Evolutionary conservation across 164 flowering plant species (phyloP), one percentile per base, ranked within the genome.

Genomic region (Vitis cinerea): DNA sequence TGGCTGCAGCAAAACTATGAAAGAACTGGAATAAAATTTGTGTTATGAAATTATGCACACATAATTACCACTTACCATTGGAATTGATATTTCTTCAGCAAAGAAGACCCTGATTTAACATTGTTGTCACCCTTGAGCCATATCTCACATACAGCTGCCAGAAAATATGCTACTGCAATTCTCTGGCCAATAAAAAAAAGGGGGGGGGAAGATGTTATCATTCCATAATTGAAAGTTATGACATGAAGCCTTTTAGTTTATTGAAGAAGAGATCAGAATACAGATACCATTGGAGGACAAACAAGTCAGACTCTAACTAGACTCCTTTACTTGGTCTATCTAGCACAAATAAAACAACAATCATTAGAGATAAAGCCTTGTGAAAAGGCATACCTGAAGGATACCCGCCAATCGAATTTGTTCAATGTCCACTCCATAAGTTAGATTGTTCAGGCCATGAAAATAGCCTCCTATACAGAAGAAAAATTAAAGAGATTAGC

Each of bases 81-180:
- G 47, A 37, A 75, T 64, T 72, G 82, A 69, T 88, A 90, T 68
- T 87, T 90, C 69, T 68, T 84, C 23, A 83, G 63, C 71, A 91
- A 31, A 50, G 90, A 78, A 16, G 59, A 31, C 50, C 78, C 78
- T 59, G 81, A 80, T 50, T 64, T 71, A 27, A 81, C 85, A 74
- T 69, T 72, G 31, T 71, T 73, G 52, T 71, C 74, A 54, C 72
- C 77, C 77, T 81, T 87, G 4, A 92, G 82, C 90, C 92, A 92
- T 79, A 92, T 90, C 80, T 92, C 93, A 70, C 94, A 90, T 9
- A 87, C 2, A 30, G 93, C 94, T 17, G 86, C 84, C 15, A 88
- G 53, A 56, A 87, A 63, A 79, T 87, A 90, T 50, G 85, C 90
- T 37, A 85, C 64, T 65, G 93, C 94, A 61, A 92, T 92, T 79